Conservation (phyloP, 331 rosid species). For the Malus hybrid region DNA sequence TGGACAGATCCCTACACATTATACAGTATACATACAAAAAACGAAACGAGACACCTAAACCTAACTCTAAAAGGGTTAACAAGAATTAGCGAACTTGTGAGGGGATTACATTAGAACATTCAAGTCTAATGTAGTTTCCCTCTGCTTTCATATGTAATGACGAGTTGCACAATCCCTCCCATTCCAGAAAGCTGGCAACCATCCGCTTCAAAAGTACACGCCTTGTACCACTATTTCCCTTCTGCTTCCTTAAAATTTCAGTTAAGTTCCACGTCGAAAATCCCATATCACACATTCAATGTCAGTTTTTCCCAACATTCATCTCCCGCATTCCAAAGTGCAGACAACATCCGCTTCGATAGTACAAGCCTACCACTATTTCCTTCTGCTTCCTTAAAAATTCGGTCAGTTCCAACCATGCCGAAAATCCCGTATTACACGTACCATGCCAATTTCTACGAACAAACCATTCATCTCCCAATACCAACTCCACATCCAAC, state of each 20-base stretch:
- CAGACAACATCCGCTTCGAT: neutral
- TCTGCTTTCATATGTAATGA: constrained; percentile 17
- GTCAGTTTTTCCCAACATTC: neutral
- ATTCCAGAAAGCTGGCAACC: constrained; percentile 14
- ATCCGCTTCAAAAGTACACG: constrained; percentile 4
- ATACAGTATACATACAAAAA: constrained; percentile 19
- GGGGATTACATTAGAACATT: constrained; percentile 15
- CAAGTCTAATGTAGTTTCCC: constrained; percentile 22
- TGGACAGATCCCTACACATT: constrained; percentile 16
- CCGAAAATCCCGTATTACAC: neutral
- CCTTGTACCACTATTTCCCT: constrained; percentile 1
- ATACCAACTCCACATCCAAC: constrained; percentile 20
- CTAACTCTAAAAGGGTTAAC: constrained; percentile 16
- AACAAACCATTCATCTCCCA: constrained; percentile 5
- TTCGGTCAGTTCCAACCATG: constrained; percentile 23
- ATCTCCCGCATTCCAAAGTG: neutral
- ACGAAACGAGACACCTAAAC: constrained; percentile 18
- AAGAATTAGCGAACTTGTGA: constrained; percentile 19
- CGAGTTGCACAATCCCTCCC: constrained; percentile 20
- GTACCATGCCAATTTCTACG: neutral
- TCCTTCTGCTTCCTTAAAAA: constrained; percentile 20
- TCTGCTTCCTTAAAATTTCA: constrained; percentile 8
- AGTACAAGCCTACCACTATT: constrained; percentile 6
- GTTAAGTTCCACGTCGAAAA: constrained; percentile 12
- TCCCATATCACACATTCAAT: neutral